phyloP scores from a whole-genome alignment of 2,329 filamentous ascomycete genomes.

The Colletotrichum sp. region DNA sequence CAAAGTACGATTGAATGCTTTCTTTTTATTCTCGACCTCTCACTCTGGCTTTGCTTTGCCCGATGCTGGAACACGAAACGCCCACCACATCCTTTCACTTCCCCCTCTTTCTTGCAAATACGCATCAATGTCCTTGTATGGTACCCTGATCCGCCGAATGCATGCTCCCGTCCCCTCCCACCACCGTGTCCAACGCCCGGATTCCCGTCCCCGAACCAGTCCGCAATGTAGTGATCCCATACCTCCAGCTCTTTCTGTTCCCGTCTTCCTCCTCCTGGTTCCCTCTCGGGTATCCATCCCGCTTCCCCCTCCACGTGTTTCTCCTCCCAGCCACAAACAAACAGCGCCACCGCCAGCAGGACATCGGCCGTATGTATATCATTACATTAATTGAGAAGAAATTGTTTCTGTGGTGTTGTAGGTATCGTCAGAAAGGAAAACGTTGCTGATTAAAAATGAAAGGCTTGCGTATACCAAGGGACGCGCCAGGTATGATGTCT shows the following conservation, averaged over 20 bases:
- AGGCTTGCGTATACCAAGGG: background rate
- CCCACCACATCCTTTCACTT: background rate
- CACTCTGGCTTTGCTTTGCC: background rate
- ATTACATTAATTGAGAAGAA: slow-evolving; percentile 22
- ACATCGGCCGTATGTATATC: slow-evolving; percentile 17
- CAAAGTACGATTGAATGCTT: background rate
- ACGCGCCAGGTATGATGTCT: background rate
- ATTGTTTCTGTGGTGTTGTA: slow-evolving; percentile 13
- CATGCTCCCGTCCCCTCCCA: background rate
- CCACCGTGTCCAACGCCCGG: background rate
- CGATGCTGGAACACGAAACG: background rate
- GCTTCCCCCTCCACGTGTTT: background rate
- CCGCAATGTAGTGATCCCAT: background rate
- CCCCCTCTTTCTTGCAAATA: background rate
- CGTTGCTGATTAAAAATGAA: background rate
- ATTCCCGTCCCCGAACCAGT: background rate
- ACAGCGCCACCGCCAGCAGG: slow-evolving; percentile 17
- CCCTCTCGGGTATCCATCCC: slow-evolving; percentile 1
- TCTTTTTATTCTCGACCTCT: background rate
- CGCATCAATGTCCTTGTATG: background rate
- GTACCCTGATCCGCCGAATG: background rate
- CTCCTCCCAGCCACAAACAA: slow-evolving; percentile 12
- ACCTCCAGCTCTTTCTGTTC: background rate
- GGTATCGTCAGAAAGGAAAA: slow-evolving; percentile 11
- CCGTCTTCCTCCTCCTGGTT: background rate